Evolutionary conservation across 1,284 basidiomycete species (phyloP).

Genomic region (Apiotrichum brassicae): DNA sequence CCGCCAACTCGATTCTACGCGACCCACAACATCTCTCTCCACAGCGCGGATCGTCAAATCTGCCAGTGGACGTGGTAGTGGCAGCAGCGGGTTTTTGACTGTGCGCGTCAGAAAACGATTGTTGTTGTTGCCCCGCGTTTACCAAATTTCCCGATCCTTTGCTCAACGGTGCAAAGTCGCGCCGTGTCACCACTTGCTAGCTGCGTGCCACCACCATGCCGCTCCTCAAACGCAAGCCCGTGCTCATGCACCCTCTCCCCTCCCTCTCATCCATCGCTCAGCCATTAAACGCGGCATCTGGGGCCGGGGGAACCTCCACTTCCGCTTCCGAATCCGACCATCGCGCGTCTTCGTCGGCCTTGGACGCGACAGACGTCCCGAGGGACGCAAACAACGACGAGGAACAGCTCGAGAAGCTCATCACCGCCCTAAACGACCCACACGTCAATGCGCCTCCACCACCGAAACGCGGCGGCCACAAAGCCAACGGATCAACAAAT

Average conservation of each 20-base stretch:
- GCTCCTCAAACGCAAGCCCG: constrained; percentile 82
- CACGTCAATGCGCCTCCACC: constrained; percentile 1
- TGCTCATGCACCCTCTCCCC: constrained; percentile 60
- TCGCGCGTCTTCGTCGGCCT: background rate
- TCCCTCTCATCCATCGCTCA: constrained; percentile 25
- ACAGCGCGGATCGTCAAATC: too few relatives aligned
- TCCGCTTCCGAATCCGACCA: constrained; percentile 1
- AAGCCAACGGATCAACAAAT: constrained; percentile 9
- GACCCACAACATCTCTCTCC: too few relatives aligned
- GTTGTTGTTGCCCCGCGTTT: constrained; percentile 2
- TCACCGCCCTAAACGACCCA: constrained; percentile 21
- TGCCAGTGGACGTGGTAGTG: too few relatives aligned
- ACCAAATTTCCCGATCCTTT: background rate
- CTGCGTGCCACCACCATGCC: constrained; percentile 58
- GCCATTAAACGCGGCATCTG: constrained; percentile 10
- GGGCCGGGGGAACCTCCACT: constrained; percentile 1
- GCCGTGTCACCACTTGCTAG: background rate
- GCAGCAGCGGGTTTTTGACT: too few relatives aligned
- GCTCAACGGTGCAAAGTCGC: background rate
- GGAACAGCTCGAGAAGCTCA: constrained; percentile 35
- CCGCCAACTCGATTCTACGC: too few relatives aligned
- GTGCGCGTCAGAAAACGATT: background rate
- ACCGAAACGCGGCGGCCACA: background rate
- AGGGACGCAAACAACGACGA: constrained; percentile 37
- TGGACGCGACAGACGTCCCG: constrained; percentile 17